These are phyloP conservation scores for Globisporangium takayamanum DNA, from an alignment of 352 stramenopile species.

Conservation along the genomic window DNA sequence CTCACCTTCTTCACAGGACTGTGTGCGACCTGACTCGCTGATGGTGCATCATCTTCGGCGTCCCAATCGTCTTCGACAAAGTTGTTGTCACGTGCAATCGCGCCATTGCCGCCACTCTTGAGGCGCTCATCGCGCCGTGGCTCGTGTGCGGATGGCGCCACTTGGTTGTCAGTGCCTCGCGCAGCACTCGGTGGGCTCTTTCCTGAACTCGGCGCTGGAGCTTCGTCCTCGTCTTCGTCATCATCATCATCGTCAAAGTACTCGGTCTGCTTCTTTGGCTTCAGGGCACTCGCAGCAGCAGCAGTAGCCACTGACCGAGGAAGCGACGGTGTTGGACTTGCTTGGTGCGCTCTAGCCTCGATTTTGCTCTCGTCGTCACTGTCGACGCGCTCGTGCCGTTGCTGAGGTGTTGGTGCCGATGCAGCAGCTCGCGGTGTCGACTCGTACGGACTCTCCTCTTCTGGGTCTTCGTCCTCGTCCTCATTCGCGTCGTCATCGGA, in stretches of 20 bases:
- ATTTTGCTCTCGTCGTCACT: conserved; percentile 15
- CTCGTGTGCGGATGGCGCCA: conserved; percentile 2
- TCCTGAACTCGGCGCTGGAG: not conserved
- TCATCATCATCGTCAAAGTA: conserved; percentile 70
- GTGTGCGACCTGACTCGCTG: not conserved
- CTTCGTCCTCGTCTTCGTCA: conserved; percentile 13
- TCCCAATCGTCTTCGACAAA: conserved; percentile 80
- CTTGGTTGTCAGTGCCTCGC: conserved; percentile 6
- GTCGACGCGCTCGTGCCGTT: conserved; percentile 6
- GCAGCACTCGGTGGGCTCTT: conserved; percentile 12
- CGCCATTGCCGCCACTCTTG: conserved; percentile 11
- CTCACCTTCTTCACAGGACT: conserved; percentile 24
- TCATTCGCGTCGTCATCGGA: conserved; percentile 17
- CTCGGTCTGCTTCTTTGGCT: conserved; percentile 19
- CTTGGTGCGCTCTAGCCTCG: conserved; percentile 8
- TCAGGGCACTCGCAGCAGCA: not conserved
- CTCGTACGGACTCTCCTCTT: conserved; percentile 38
- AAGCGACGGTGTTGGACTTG: not conserved
- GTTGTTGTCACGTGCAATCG: conserved; percentile 55
- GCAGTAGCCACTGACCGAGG: not conserved
- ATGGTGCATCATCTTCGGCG: conserved; percentile 28
- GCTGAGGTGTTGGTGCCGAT: not conserved
- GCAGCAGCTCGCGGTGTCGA: conserved; percentile 3
- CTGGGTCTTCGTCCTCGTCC: conserved; percentile 24
- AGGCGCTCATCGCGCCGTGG: conserved; percentile 3